Evolutionary conservation across 805 yeast species (phyloP).

Genomic region (Myxozyma neotropica): DNA sequence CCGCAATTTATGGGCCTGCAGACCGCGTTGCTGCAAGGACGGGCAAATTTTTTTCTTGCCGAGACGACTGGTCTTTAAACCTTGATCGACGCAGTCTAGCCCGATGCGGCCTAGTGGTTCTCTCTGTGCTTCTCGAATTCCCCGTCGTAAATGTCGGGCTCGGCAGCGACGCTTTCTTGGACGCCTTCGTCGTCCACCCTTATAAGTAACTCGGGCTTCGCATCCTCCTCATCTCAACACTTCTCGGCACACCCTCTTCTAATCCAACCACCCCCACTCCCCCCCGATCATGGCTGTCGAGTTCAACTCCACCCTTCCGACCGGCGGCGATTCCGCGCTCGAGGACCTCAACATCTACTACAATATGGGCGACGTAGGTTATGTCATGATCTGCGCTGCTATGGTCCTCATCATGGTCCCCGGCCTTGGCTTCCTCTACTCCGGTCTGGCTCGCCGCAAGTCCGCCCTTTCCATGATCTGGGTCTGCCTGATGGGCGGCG

Average conservation of each 20-base stretch:
- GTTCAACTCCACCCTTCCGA: constrained; percentile 45
- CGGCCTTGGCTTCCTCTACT: constrained; percentile 87
- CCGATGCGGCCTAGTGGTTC: not conserved
- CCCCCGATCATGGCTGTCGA: constrained; percentile 1
- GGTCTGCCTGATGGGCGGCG: constrained; percentile 89
- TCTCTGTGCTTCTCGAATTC: not conserved
- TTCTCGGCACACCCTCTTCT: not conserved
- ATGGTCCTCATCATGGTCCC: constrained; percentile 91
- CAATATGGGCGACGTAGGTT: constrained; percentile 47
- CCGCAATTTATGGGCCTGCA: too few relatives aligned
- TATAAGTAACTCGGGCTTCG: not conserved
- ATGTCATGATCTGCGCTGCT: constrained; percentile 43
- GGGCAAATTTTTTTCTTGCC: too few relatives aligned
- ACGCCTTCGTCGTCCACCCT: too few relatives aligned
- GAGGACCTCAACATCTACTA: constrained; percentile 65
- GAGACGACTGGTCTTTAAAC: constrained; percentile 9
- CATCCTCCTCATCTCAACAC: not conserved
- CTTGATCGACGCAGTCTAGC: not conserved
- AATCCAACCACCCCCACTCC: not conserved
- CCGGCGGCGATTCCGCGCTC: constrained; percentile 80
- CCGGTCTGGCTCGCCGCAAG: constrained; percentile 95
- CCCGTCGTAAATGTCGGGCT: constrained; percentile 1
- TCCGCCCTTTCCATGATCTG: constrained; percentile 90
- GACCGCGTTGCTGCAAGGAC: too few relatives aligned
- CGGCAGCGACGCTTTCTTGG: not conserved